Evolutionary conservation across 345 rosid species (phyloP).

Genomic region (Eucalyptus marginata): DNA sequence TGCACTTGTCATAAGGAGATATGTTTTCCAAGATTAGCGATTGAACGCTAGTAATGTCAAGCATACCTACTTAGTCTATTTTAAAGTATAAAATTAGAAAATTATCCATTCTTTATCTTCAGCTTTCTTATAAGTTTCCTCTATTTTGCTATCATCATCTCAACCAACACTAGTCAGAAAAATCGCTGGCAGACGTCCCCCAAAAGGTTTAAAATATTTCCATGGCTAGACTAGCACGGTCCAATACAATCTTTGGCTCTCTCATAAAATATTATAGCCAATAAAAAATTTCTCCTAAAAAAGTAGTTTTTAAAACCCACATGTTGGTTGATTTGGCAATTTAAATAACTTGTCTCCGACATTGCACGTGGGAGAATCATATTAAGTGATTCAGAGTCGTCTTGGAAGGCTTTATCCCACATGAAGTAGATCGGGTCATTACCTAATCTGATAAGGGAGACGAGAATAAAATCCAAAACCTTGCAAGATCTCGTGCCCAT

Average conservation of each 20-base stretch:
- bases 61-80: neutral
- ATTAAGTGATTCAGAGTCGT: fast-evolving
- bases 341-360: neutral
- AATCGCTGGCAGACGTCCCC: neutral
- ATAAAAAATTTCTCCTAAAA: neutral
- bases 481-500: fast-evolving
- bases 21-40: neutral
- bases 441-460: neutral
- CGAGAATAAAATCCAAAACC: neutral
- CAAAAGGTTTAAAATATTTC: neutral
- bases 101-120: neutral
- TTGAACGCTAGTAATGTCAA: neutral
- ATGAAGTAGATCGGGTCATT: neutral
- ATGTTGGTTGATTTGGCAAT: neutral
- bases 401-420: neutral
- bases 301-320: neutral
- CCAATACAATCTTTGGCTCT: neutral
- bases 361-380: neutral
- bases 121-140: neutral
- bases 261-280: neutral
- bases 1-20: too few species aligned
- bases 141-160: neutral
- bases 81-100: neutral
- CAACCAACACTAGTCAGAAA: neutral
- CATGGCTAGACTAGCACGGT: neutral